Evolutionary conservation across 176 grass and related monocot species (phyloP).

Genomic region (Phyllostachys edulis): DNA sequence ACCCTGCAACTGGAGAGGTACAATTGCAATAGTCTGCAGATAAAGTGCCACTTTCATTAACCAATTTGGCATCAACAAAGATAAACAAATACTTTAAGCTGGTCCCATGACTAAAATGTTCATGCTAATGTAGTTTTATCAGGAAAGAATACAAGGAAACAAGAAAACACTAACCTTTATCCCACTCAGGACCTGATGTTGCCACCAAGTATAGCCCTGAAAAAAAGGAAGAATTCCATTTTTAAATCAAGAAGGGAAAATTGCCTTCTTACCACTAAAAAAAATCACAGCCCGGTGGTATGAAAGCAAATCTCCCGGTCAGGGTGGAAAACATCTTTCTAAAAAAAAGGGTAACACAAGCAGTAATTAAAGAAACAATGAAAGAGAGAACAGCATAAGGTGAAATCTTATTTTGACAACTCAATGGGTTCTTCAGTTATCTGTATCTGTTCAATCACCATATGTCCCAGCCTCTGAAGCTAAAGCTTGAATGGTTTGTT

Average conservation of each 20-base stretch:
- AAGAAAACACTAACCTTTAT: constrained; percentile 71
- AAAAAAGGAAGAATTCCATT: constrained; percentile 43
- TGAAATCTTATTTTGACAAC: not conserved
- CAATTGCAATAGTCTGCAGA: constrained; percentile 74
- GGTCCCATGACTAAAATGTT: not conserved
- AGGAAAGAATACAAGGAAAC: constrained; percentile 23
- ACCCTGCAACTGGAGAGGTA: constrained; percentile 58
- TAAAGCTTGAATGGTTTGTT: not conserved
- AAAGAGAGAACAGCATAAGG: not conserved
- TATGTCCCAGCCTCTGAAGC: not conserved
- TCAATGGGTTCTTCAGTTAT: not conserved
- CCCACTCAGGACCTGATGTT: constrained; percentile 77
- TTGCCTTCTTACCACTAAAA: no score
- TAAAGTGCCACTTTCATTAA: constrained; percentile 27
- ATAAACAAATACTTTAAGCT: not conserved
- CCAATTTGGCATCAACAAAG: not conserved
- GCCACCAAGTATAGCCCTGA: constrained; percentile 84
- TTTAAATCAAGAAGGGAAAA: constrained; percentile 33
- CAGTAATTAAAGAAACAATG: not conserved
- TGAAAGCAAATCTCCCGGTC: not conserved
- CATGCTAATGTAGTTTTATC: not conserved
- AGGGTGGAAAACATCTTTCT: not conserved
- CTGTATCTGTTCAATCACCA: not conserved
- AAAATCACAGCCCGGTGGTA: not conserved
- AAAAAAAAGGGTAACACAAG: not conserved